Base-by-base conservation (phyloP, 192 early-diverging fungal genomes). In the Podochytrium sp. region DNA sequence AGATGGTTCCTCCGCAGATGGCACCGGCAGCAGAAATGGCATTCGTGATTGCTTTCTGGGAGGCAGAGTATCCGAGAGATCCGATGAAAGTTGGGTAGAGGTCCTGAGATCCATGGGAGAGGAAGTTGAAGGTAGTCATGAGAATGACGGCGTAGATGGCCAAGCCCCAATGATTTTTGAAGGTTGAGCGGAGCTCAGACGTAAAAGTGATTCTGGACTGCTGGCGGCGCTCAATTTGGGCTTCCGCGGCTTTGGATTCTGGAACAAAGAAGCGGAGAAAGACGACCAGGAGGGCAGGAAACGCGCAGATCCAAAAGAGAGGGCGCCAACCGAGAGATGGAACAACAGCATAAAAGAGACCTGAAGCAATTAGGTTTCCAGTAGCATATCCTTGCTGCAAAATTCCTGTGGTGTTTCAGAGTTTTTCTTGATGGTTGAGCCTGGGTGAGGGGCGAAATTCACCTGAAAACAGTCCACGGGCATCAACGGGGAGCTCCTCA, bases 381-480 rank as follows among this genome's bases (percentile, higher is more conserved):
- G 82, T 71, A 7, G 92, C 85, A 70, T 91, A 91, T 0, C 88
- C 90, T 79, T 91, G 80, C 56, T 93, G 92, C 40, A 92, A 81
- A 33, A 93, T 90, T 33, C 92, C 92, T 55, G 7, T 25, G 30
- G 7, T n/a, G n/a, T n/a, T 7, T 10, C 7, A 29, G n/a, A n/a
- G n/a, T n/a, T 55, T 7, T 7, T 10, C n/a, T 47, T 20, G n/a
- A 20, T 47, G 25, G 30, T 23, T 10, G 5, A 55, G 16, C 23
- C 7, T 25, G 16, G 52, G 30, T 7, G 30, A 6, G 20, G 23
- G 30, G 30, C 7, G n/a, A n/a, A n/a, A 55, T 29, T 6, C 10
- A 65, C 63, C 63, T 4, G 90, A 88, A 34, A 93, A 92, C 25
- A 93, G 73, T 49, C 92, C 92, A 41, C 91, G 81, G 65, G 84